phyloP scores from a whole-genome alignment of 352 stramenopile species.

The Pythium periplocum region DNA sequence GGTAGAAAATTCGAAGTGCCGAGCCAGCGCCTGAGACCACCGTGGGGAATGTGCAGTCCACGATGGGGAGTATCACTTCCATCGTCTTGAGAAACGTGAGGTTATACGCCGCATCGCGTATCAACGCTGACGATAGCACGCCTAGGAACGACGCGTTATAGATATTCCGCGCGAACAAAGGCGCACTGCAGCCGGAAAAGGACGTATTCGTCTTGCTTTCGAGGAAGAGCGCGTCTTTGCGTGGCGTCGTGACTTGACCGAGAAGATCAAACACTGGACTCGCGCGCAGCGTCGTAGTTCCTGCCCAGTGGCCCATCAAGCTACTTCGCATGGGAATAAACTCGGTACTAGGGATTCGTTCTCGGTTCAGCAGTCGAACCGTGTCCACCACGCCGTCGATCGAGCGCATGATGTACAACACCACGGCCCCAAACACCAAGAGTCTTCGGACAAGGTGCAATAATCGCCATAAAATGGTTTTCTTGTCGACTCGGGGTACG shows the following conservation, averaged over 20 bases:
- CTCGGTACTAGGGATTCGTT: too few species aligned
- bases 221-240: slow-evolving; percentile 27
- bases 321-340: too few species aligned
- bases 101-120: slow-evolving; percentile 23
- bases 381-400: background rate
- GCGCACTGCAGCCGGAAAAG: slow-evolving; percentile 7
- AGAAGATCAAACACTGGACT: background rate
- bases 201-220: slow-evolving; percentile 16
- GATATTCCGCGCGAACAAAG: slow-evolving; percentile 11
- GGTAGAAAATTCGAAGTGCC: slow-evolving; percentile 28
- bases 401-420: background rate
- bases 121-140: slow-evolving; percentile 12
- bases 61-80: slow-evolving; percentile 32
- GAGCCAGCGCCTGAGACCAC: slow-evolving; percentile 24
- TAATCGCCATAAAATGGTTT: too few species aligned
- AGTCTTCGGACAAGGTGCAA: too few species aligned
- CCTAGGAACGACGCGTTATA: slow-evolving; percentile 21
- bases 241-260: slow-evolving; percentile 16
- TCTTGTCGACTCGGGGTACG: too few species aligned
- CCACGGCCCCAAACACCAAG: too few species aligned
- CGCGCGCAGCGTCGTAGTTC: background rate
- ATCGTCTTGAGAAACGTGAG: slow-evolving; percentile 22
- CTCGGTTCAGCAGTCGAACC: too few species aligned
- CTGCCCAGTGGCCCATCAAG: too few species aligned
- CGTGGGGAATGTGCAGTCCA: slow-evolving; percentile 31